A percentile compares a stretch with the other conserved stretches of the same genome.
phyloP scores from a whole-genome alignment of 192 early-diverging fungal species.

The Anaeromyces robustus region DNA sequence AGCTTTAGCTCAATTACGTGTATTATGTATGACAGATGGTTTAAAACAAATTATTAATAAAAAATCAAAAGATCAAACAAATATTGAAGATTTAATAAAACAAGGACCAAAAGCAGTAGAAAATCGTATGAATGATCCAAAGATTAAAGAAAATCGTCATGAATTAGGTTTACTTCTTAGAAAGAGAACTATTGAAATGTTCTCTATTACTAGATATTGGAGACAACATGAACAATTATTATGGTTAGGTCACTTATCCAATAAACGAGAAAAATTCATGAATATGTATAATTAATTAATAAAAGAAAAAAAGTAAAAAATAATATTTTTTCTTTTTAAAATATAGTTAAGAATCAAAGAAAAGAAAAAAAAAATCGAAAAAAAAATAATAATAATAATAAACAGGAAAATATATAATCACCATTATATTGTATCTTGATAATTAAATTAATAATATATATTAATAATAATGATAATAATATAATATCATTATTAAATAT shows the following conservation, averaged over 20 bases:
- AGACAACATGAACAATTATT: constrained; percentile 25
- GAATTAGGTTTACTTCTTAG: constrained; percentile 14
- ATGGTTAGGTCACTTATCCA: constrained; percentile 1
- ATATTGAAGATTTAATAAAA: constrained; percentile 12
- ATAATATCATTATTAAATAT: no score
- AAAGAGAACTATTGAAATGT: constrained; percentile 13
- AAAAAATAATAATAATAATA: background rate
- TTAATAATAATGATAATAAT: no score
- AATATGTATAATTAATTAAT: background rate
- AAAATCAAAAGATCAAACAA: background rate
- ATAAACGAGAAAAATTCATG: background rate
- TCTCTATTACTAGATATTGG: constrained; percentile 22
- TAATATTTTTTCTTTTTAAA: no score
- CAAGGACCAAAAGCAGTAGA: constrained; percentile 5
- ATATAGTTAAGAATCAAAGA: background rate
- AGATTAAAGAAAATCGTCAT: constrained; percentile 8
- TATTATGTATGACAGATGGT: constrained; percentile 21
- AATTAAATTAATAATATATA: no score
- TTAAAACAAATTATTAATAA: constrained; percentile 5
- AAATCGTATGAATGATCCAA: constrained; percentile 17
- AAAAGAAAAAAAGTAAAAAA: no score
- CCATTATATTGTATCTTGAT: no score
- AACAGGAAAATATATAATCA: no score
- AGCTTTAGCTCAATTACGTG: constrained; percentile 16
- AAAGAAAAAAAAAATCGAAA: background rate